Percentiles rank a stretch among this genome's conserved stretches.
These are phyloP conservation scores for Trifolium repens DNA, from an alignment of 306 rosid species.

Conservation along the genomic window DNA sequence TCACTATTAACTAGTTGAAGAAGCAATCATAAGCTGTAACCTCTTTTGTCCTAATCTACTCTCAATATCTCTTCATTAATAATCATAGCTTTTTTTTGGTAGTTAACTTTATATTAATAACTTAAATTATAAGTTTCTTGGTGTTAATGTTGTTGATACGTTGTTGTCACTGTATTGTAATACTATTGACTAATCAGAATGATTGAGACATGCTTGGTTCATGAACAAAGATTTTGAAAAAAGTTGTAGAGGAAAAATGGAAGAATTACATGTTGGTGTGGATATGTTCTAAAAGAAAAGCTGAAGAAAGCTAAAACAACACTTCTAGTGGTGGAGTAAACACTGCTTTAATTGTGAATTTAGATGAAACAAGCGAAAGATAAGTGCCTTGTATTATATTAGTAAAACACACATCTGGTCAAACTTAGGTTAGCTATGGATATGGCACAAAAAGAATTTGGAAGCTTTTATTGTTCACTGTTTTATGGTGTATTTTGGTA, in stretches of 20 bases:
- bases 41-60: neutral
- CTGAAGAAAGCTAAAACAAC: neutral
- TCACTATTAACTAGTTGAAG: conserved; percentile 3
- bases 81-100: too few species aligned
- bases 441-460: neutral
- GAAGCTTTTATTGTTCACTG: neutral
- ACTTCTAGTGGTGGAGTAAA: neutral
- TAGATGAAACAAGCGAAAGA: neutral
- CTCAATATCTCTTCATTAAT: neutral
- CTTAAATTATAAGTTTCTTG: neutral
- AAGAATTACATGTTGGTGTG: neutral
- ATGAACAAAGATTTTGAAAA: conserved; percentile 2
- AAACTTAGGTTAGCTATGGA: conserved; percentile 10
- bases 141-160: neutral
- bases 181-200: neutral
- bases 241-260: neutral
- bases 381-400: neutral
- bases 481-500: neutral
- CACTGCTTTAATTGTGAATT: neutral
- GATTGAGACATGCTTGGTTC: neutral
- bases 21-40: conserved; percentile 15
- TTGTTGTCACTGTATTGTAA: neutral
- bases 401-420: neutral
- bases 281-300: conserved; percentile 7
- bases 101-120: too few species aligned